Base-by-base conservation (phyloP, 805 yeast genomes). In the Saccharomycopsis oosterbeekiorum region DNA sequence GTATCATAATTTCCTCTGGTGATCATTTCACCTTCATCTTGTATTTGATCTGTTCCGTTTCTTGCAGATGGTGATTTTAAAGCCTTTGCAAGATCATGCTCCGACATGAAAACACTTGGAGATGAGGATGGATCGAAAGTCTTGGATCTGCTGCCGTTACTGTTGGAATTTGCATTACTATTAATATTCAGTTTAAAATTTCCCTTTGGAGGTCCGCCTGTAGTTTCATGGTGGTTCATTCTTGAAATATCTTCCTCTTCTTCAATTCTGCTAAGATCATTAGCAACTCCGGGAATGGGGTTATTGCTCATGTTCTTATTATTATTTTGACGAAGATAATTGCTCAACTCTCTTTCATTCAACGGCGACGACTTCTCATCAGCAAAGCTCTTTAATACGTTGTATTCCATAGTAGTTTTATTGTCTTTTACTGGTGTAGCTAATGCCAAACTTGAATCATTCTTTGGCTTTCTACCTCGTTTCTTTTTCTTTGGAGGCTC, bases 21-120 rank as follows among this genome's bases (percentile, higher is more conserved):
- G 2, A 5, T 56, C 21, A 5, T 56, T 14, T 14, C 34, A 26
- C 10, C 19, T 29, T 24, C 21, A 1, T 26, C n/a, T 17, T 15
- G 17, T 21, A 29, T 55, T 29, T 36, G 17, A 19, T 43, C n/a
- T 15, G 15, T 43, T 9, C 29, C 42, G 2, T 4, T 17, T n/a
- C 21, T 47, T 15, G 26, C 19, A 21, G 65, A 58, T 14, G 74
- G 73, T 0, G 72, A 67, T 54, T 70, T 72, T 63, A 73, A 65
- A 0, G 80, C 82, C 56, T 76, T 75, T 14, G 77, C 82, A 40
- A 80, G 66, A 65, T 80, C 84, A 1, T 77, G 72, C 64, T 82
- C 85, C 14, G 84, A 79, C 75, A 79, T 73, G 64, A 80, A 80
- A 51, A 80, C 85, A 61, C 81, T 75, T 2, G 82, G 81, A 1